A percentile compares a stretch with the other conserved stretches of the same genome.
Conservation (phyloP, 2,329 filamentous ascomycete species). For the Westerdykella sp. region DNA sequence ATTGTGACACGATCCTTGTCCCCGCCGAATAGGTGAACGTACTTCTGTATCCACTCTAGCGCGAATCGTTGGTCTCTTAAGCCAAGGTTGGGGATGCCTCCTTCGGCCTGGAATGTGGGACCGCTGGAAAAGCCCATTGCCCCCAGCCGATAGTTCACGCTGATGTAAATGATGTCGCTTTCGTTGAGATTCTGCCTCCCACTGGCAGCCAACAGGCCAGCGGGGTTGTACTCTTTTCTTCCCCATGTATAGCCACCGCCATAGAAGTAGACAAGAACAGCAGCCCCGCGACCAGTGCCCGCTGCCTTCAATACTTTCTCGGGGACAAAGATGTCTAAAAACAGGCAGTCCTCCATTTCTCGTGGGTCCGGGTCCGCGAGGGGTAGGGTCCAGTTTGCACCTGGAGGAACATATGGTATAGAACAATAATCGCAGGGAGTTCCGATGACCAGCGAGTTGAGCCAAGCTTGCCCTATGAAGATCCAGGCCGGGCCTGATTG, state of each 20-base stretch:
- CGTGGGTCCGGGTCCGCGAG: background rate
- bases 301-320: conserved; percentile 25
- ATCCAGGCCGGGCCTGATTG: background rate
- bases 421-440: conserved; percentile 1
- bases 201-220: background rate
- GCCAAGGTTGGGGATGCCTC: conserved; percentile 30
- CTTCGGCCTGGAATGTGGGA: conserved; percentile 34
- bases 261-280: background rate
- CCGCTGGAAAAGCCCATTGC: conserved; percentile 45
- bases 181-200: conserved; percentile 3
- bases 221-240: conserved; percentile 1
- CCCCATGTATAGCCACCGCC: conserved; percentile 2
- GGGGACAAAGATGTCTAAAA: conserved; percentile 37
- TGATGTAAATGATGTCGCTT: conserved; percentile 40
- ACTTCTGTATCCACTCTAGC: conserved; percentile 45
- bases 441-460: background rate
- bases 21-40: conserved; percentile 49
- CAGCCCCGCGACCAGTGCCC: conserved; percentile 20
- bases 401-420: background rate
- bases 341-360: conserved; percentile 34
- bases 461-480: background rate
- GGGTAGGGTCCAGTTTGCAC: conserved; percentile 1
- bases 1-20: conserved; percentile 34
- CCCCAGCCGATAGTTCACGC: conserved; percentile 46
- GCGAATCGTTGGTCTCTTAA: conserved; percentile 45